phyloP scores from a whole-genome alignment of 495 filamentous ascomycete species.

The Gamarada debralockiae region DNA sequence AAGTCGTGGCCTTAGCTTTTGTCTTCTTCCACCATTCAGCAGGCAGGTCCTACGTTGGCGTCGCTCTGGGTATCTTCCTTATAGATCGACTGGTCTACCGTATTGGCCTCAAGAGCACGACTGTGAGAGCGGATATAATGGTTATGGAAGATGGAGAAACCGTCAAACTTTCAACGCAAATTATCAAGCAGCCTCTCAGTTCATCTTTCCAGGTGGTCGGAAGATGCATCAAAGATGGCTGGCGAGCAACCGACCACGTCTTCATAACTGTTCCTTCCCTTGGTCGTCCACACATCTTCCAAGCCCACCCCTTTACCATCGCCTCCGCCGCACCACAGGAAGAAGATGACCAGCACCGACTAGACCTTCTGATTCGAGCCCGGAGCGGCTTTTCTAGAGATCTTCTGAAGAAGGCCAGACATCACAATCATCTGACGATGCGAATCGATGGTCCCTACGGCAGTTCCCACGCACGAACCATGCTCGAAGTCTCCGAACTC shows the following conservation, averaged over 20 bases:
- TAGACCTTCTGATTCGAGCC: conserved; percentile 52
- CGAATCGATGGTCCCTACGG: conserved; percentile 58
- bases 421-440: conserved; percentile 32
- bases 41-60: conserved; percentile 35
- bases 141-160: conserved; percentile 49
- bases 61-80: conserved; percentile 49
- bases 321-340: conserved; percentile 41
- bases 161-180: conserved; percentile 38
- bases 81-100: conserved; percentile 56
- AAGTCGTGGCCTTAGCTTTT: conserved; percentile 45
- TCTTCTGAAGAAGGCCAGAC: conserved; percentile 44
- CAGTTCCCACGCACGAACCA: conserved; percentile 37
- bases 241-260: conserved; percentile 54
- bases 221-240: conserved; percentile 43
- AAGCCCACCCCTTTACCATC: conserved; percentile 62
- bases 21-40: conserved; percentile 49
- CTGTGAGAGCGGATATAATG: conserved; percentile 37
- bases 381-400: conserved; percentile 55
- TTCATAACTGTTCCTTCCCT: conserved; percentile 53
- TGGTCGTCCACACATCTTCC: conserved; percentile 37
- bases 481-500: conserved; percentile 37
- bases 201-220: conserved; percentile 11
- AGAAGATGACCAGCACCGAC: conserved; percentile 29
- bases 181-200: conserved; percentile 11
- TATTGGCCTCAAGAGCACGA: conserved; percentile 38